phyloP scores from a whole-genome alignment of 495 filamentous ascomycete species.

The Bacidia rubella region DNA sequence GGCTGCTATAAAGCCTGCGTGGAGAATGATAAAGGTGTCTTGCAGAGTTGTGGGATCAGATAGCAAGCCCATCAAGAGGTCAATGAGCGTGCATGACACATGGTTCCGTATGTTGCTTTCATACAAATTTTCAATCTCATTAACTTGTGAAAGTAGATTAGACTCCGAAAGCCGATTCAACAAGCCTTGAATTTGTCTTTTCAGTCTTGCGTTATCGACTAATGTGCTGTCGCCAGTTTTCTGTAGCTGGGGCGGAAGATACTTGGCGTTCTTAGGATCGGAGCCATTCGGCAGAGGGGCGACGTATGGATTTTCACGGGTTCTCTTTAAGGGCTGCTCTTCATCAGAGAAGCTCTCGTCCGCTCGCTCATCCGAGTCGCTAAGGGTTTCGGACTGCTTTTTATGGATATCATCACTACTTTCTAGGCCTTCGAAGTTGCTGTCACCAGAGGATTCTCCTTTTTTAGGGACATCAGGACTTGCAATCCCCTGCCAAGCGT shows the following conservation, averaged over 20 bases:
- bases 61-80: conserved; percentile 59
- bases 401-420: conserved; percentile 23
- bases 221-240: conserved; percentile 44
- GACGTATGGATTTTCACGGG: conserved; percentile 49
- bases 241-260: conserved; percentile 78
- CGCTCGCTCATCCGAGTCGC: not conserved
- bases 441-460: conserved; percentile 20
- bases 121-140: conserved; percentile 73
- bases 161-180: conserved; percentile 88
- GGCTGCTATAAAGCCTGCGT: conserved; percentile 80
- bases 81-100: conserved; percentile 65
- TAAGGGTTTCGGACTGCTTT: not conserved
- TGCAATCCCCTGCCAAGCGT: not conserved
- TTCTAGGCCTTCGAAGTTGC: conserved; percentile 17
- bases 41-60: conserved; percentile 61
- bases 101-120: conserved; percentile 64
- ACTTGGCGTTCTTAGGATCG: conserved; percentile 40
- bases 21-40: conserved; percentile 82
- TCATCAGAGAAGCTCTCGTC: not conserved
- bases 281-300: conserved; percentile 32
- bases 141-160: conserved; percentile 66
- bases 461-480: conserved; percentile 15
- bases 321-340: not conserved
- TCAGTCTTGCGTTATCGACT: conserved; percentile 55
- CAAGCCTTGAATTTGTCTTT: conserved; percentile 70